These are phyloP conservation scores for Apiotrichum akiyoshidainum DNA, from an alignment of 1,284 basidiomycete species.

Conservation along the genomic window DNA sequence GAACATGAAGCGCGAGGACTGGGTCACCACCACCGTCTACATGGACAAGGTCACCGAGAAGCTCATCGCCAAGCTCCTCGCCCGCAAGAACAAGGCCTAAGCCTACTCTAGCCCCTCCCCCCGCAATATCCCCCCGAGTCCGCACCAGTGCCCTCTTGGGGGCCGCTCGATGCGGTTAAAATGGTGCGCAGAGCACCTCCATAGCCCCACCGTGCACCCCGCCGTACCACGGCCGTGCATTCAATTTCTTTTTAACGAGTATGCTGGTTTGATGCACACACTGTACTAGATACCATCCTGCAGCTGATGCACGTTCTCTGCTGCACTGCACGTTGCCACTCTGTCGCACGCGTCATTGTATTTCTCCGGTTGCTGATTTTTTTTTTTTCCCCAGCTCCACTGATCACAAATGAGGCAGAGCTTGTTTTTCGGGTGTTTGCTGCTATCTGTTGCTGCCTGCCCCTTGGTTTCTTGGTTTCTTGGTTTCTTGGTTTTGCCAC, in stretches of 20 bases:
- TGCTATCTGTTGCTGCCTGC: too few relatives aligned
- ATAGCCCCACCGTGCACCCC: slow-evolving; percentile 6
- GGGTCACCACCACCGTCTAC: slow-evolving; percentile 86
- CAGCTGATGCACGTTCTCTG: too few relatives aligned
- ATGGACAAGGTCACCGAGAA: slow-evolving; percentile 70
- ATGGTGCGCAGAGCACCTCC: slow-evolving; percentile 1
- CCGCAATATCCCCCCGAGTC: neutral
- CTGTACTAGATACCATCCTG: slow-evolving; percentile 5
- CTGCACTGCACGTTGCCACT: too few relatives aligned
- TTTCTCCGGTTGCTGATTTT: too few relatives aligned
- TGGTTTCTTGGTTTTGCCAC: too few relatives aligned
- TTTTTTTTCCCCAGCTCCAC: too few relatives aligned
- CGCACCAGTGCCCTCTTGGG: neutral
- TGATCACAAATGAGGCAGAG: too few relatives aligned
- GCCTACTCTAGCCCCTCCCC: neutral
- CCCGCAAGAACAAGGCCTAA: slow-evolving; percentile 21
- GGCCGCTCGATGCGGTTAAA: slow-evolving; percentile 8
- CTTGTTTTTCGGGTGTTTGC: too few relatives aligned
- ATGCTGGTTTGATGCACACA: slow-evolving; percentile 2
- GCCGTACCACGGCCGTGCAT: slow-evolving; percentile 2
- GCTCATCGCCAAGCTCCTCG: slow-evolving; percentile 38
- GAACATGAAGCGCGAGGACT: slow-evolving; percentile 83
- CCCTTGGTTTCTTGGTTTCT: too few relatives aligned
- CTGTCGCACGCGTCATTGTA: too few relatives aligned
- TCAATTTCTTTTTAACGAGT: neutral